Evolutionary conservation across 164 flowering plant species (phyloP).

Genomic region (Paratinospora sagittata): DNA sequence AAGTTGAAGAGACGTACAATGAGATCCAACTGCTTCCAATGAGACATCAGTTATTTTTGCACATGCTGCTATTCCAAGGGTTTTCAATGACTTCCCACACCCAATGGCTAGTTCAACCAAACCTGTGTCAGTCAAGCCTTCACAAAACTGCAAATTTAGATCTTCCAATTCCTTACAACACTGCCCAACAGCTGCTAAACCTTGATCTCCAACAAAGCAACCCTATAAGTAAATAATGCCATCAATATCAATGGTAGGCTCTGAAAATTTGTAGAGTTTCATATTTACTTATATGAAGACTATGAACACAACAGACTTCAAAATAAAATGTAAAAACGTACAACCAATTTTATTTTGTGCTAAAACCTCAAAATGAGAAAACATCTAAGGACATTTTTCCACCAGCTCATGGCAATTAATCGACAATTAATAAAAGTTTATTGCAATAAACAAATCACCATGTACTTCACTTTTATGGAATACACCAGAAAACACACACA

Average conservation of each 20-base stretch:
- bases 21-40: conserved; percentile 67
- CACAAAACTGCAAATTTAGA: conserved; percentile 83
- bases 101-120: conserved; percentile 55
- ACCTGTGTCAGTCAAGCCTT: conserved; percentile 75
- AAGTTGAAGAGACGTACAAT: conserved; percentile 62
- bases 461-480: too few species aligned
- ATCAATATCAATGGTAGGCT: background rate
- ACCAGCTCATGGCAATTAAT: too few species aligned
- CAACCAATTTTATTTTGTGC: background rate
- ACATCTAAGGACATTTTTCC: too few species aligned
- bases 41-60: conserved; percentile 74
- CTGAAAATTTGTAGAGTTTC: background rate
- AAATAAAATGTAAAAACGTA: background rate
- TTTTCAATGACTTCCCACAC: conserved; percentile 60
- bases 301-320: background rate
- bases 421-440: too few species aligned
- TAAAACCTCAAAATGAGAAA: too few species aligned
- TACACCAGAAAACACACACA: too few species aligned
- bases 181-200: conserved; percentile 71
- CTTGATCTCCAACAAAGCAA: conserved; percentile 80
- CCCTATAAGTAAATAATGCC: conserved; percentile 39
- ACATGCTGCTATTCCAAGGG: conserved; percentile 77
- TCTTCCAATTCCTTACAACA: conserved; percentile 75
- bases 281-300: background rate
- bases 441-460: too few species aligned